Conservation (phyloP, 2,329 filamentous ascomycete genomes). For the Drechslerella stenobrocha region DNA sequence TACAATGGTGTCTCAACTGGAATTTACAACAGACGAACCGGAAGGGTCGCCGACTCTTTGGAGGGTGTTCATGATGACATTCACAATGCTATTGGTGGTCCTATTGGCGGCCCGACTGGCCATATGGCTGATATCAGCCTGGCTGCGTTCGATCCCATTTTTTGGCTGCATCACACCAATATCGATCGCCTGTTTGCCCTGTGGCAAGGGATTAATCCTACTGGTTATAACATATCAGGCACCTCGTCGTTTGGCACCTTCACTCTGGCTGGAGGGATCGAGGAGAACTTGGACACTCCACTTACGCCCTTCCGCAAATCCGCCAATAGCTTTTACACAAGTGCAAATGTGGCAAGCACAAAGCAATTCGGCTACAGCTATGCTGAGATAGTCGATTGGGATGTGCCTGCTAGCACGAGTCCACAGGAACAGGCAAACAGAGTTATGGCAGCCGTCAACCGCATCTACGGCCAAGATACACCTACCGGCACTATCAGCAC, state of each 20-base stretch:
- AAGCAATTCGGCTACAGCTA: slow-evolving; percentile 21
- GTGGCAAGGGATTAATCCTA: slow-evolving; percentile 74
- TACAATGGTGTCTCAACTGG: slow-evolving; percentile 11
- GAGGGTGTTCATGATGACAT: slow-evolving; percentile 68
- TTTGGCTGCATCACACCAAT: slow-evolving; percentile 76
- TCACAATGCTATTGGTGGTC: slow-evolving; percentile 56
- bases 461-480: slow-evolving; percentile 61
- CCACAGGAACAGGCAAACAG: slow-evolving; percentile 56
- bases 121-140: slow-evolving; percentile 56
- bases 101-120: slow-evolving; percentile 7
- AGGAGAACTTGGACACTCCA: slow-evolving; percentile 8
- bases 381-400: slow-evolving; percentile 15
- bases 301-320: slow-evolving; percentile 23
- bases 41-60: slow-evolving; percentile 61
- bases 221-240: slow-evolving; percentile 5
- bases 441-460: slow-evolving; percentile 63
- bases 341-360: slow-evolving; percentile 1
- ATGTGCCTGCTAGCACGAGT: slow-evolving; percentile 52
- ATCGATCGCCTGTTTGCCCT: slow-evolving; percentile 75
- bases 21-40: background rate
- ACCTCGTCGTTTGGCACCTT: slow-evolving; percentile 9
- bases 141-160: slow-evolving; percentile 77
- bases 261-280: slow-evolving; percentile 3
- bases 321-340: background rate
- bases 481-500: slow-evolving; percentile 31